phyloP scores from a whole-genome alignment of 2,329 filamentous ascomycete species.

The Ophiosphaerella narmari region DNA sequence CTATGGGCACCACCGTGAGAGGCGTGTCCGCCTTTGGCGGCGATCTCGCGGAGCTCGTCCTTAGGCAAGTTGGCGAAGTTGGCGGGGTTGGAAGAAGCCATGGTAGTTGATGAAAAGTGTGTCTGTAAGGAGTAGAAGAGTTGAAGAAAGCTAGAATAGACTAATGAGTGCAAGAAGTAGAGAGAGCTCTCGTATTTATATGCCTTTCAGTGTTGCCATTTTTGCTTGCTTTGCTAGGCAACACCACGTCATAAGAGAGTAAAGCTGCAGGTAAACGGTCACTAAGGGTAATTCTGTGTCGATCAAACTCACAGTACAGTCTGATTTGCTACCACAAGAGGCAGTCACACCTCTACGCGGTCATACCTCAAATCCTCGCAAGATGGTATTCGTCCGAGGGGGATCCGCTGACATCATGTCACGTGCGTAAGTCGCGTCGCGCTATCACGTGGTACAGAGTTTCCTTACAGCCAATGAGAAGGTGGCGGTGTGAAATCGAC shows the following conservation, averaged over 20 bases:
- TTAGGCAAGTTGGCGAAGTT: constrained; percentile 60
- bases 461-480: constrained; percentile 17
- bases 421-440: constrained; percentile 18
- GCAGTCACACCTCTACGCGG: background rate
- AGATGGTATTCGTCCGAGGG: background rate
- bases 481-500: background rate
- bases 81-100: constrained; percentile 52
- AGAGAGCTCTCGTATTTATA: constrained; percentile 10
- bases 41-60: constrained; percentile 55
- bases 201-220: constrained; percentile 6
- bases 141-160: background rate
- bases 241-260: constrained; percentile 21
- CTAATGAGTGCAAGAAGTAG: background rate
- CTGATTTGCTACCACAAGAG: constrained; percentile 9
- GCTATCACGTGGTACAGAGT: constrained; percentile 9
- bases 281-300: background rate
- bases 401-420: constrained; percentile 23
- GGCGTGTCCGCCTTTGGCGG: constrained; percentile 55
- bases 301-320: constrained; percentile 8
- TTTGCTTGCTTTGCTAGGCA: constrained; percentile 16
- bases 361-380: constrained; percentile 13
- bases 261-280: constrained; percentile 4
- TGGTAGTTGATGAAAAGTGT: constrained; percentile 16
- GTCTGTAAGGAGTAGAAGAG: background rate
- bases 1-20: constrained; percentile 31